Base-by-base conservation (phyloP, 1,139 yeast species). In the Geotrichum carabidarum region DNA sequence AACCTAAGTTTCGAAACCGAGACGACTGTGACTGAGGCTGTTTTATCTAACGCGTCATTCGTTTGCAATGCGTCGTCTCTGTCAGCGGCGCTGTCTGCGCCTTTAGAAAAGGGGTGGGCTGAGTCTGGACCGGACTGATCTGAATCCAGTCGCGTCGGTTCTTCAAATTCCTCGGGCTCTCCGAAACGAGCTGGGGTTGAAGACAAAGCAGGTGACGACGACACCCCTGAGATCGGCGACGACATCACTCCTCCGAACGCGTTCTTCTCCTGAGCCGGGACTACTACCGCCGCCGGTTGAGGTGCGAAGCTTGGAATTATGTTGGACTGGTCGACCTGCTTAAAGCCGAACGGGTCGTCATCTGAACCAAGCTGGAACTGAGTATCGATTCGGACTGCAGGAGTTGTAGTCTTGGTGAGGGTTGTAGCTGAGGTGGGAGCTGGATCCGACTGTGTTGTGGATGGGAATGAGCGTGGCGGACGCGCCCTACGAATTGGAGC, bases 341-440 rank as follows among this genome's bases (percentile, higher is more conserved):
- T 32, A 38, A 50, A 50, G 8, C 54, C 54, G 34, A 50, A 50
- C 30, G 54, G 54, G 30, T 50, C 54, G 27, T 45, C 48, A 5
- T 34, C 47, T 22, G 27, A 22, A 22, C 27, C 27, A 22, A 22
- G 27, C 27, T 22, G 27, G 5, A 22, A 22, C 27, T 22, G 27
- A 5, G 27, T 3, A 22, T 22, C 27, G 27, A 22, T 22, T 22
- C 27, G 27, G 27, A 22, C 27, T 22, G 27, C 27, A 22, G 27
- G 3, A 22, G 27, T 22, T 22, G 27, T 5, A 22, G 27, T 22
- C 27, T 22, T 22, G 5, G 3, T 22, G 5, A 22, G 27, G 5
- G 27, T 22, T 22, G 27, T 22, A 22, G 27, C 5, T 22, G 27
- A 22, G 4, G 27, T 22, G 27, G 27, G 27, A 22, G 27, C 27